phyloP scores from a whole-genome alignment of 148 eudicot genomes.

The Beta vulgaris region DNA sequence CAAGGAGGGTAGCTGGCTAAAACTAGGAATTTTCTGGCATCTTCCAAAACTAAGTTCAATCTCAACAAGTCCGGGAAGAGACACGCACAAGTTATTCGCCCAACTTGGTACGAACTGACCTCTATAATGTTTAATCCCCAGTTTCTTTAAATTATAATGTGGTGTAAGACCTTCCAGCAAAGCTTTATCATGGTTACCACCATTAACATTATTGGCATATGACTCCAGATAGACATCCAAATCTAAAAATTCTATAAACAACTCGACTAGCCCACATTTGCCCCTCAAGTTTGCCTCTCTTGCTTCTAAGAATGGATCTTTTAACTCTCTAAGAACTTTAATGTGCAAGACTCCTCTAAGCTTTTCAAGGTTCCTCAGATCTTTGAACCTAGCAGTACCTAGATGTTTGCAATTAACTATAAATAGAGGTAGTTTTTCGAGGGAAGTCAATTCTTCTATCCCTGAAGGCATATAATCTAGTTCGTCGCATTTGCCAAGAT shows the following conservation, averaged over 20 bases:
- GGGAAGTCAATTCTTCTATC: not conserved
- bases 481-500: not conserved
- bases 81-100: slow-evolving; percentile 9
- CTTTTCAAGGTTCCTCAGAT: slow-evolving; percentile 11
- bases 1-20: slow-evolving; percentile 18
- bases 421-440: not conserved
- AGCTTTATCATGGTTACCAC: no score
- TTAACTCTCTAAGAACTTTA: not conserved
- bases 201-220: no score
- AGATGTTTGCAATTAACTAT: not conserved
- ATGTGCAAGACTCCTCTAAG: slow-evolving; percentile 1
- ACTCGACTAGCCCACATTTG: not conserved
- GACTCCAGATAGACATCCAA: no score
- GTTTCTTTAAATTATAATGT: slow-evolving; percentile 10
- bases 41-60: not conserved
- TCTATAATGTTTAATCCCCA: not conserved
- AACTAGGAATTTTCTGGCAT: slow-evolving; percentile 10
- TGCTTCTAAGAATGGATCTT: slow-evolving; percentile 1
- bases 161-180: slow-evolving; percentile 30
- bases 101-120: slow-evolving; percentile 26
- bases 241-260: not conserved
- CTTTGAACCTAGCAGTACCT: slow-evolving; percentile 1
- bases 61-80: slow-evolving; percentile 24
- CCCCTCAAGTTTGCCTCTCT: not conserved
- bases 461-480: slow-evolving; percentile 4